Base-by-base conservation (phyloP, 495 filamentous ascomycete genomes). In the Penicillium diatomitis region DNA sequence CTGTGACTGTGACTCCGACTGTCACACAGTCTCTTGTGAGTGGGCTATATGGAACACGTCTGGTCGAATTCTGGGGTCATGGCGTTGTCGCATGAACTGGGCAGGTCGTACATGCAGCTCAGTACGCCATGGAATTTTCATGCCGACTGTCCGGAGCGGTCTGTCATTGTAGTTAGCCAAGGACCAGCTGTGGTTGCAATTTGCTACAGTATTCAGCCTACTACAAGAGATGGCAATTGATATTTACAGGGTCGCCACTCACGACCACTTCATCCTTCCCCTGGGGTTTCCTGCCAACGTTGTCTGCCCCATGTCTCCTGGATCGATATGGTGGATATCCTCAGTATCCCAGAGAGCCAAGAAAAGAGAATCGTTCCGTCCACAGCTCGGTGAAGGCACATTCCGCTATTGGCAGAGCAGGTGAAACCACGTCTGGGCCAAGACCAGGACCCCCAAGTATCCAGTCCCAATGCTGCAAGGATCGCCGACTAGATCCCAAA, bases 381-480 rank as follows among this genome's bases (percentile, higher is more conserved):
- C 20, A 20, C 20, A 20, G 20, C 20, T 20, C 20, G 20, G 2
- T 20, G 20, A 20, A 2, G 20, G 20, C 20, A 20, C 44, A 46
- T 47, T 36, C 37, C 47, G 29, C 34, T 34, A 5, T 33, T 44
- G 9, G 20, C 37, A 11, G 29, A 42, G 34, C 20, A 41, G 28
- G 38, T 44, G 44, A 48, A 57, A 42, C 48, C 43, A 36, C 46
- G 38, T 34, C 54, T 56, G 43, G 48, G 50, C 47, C 39, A 50
- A 56, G 46, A 30, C 34, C 32, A 36, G 44, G 40, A 39, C 51
- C 53, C 44, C 55, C 52, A 55, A 52, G 52, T 20, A 20, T 20
- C 20, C 20, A 20, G 20, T 20, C 20, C 20, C 20, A 20, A 51
- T 43, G 32, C 55, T 47, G 58, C 58, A 61, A 61, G 58, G 58